Evolutionary conservation across 2,329 filamentous ascomycete species (phyloP).

Genomic region (Penicillium sp.): DNA sequence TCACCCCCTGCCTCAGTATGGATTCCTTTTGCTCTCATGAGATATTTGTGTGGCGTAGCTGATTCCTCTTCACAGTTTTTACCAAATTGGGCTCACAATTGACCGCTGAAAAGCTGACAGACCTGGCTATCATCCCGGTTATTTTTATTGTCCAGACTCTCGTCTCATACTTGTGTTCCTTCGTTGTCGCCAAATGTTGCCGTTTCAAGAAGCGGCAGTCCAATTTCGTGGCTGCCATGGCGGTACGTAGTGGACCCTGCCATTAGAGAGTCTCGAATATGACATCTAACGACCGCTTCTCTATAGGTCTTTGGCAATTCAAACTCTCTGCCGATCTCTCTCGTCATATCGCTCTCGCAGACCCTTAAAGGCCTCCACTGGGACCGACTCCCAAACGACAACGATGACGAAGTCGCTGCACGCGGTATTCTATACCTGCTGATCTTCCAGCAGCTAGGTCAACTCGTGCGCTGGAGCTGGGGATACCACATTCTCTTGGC

Average conservation of each 20-base stretch:
- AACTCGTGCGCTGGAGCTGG: constrained; percentile 96
- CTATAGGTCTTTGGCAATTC: constrained; percentile 87
- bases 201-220: constrained; percentile 78
- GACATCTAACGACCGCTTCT: neutral
- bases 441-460: constrained; percentile 96
- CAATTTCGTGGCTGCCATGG: constrained; percentile 98
- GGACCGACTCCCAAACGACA: constrained; percentile 86
- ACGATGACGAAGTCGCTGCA: constrained; percentile 90
- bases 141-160: constrained; percentile 88
- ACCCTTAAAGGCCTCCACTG: constrained; percentile 91
- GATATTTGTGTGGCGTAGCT: neutral
- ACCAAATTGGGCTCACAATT: constrained; percentile 94
- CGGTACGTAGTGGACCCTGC: constrained; percentile 48
- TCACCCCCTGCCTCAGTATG: constrained; percentile 93
- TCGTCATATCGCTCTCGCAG: constrained; percentile 89
- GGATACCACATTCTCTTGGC: constrained; percentile 94
- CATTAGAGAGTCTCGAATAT: neutral
- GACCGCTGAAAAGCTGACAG: constrained; percentile 82
- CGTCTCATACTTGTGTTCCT: constrained; percentile 77
- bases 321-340: constrained; percentile 93
- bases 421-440: constrained; percentile 92
- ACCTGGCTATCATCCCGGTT: constrained; percentile 89
- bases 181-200: constrained; percentile 69
- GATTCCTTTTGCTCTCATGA: constrained; percentile 13
- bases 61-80: constrained; percentile 64